Evolutionary conservation across 129 eudicot species (phyloP).

Genomic region (Flaveria linearis): DNA sequence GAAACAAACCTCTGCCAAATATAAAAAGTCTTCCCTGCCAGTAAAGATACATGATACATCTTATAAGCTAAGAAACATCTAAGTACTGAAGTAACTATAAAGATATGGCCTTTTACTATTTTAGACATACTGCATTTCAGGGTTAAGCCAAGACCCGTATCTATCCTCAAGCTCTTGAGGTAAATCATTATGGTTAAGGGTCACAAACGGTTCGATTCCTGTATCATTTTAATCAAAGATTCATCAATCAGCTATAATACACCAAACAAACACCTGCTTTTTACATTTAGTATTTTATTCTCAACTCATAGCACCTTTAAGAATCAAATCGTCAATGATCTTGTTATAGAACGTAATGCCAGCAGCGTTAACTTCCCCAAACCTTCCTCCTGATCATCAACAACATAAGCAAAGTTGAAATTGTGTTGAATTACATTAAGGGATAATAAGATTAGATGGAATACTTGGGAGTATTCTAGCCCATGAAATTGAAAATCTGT

Average conservation of each 20-base stretch:
- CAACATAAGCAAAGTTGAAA: not conserved
- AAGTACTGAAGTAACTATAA: not conserved
- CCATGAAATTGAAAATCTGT: slow-evolving; percentile 86
- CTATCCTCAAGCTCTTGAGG: slow-evolving; percentile 84
- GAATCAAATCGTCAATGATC: slow-evolving; percentile 54
- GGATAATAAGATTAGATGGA: not conserved
- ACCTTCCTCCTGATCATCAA: slow-evolving; percentile 47
- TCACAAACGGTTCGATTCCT: slow-evolving; percentile 85
- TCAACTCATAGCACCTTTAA: slow-evolving; percentile 44
- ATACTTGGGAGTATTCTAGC: slow-evolving; percentile 68
- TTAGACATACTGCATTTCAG: slow-evolving; percentile 60
- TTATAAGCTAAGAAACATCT: not conserved
- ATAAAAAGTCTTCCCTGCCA: slow-evolving; percentile 71
- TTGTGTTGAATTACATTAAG: not conserved
- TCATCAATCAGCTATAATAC: not conserved
- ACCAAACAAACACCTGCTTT: not conserved
- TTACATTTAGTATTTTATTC: not conserved
- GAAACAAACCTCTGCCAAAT: slow-evolving; percentile 65
- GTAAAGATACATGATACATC: not conserved
- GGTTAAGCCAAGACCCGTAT: slow-evolving; percentile 78
- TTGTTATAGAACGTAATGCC: slow-evolving; percentile 67
- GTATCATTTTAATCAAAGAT: slow-evolving; percentile 11
- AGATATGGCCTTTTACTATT: not conserved
- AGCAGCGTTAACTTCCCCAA: slow-evolving; percentile 58
- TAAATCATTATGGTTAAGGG: slow-evolving; percentile 59